Percentiles rank a stretch among this genome's conserved stretches.
Conservation (phyloP, 2,329 filamentous ascomycete species). For the Fonsecaea pedrosoi region DNA sequence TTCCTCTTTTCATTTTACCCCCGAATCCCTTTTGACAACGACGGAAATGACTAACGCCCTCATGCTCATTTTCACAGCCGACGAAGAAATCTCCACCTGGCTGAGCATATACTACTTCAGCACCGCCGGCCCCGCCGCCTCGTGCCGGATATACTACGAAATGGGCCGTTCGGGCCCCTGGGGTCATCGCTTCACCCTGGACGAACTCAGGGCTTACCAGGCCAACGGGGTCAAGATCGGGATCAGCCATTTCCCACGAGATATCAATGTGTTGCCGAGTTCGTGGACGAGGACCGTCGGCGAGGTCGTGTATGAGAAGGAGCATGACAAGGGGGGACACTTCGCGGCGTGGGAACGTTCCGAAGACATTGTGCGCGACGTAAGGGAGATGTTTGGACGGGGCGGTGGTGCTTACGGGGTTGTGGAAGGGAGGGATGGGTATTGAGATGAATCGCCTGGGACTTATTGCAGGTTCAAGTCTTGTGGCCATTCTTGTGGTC, state of each 20-base stretch:
- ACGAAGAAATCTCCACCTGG: conserved; percentile 79
- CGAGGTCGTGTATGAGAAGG: conserved; percentile 55
- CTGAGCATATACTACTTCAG: conserved; percentile 74
- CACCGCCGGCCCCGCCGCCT: conserved; percentile 71
- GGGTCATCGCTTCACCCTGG: conserved; percentile 24
- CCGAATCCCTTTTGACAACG: neutral
- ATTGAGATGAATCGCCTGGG: conserved; percentile 28
- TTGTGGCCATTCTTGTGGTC: neutral
- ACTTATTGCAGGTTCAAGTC: neutral
- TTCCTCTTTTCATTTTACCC: neutral
- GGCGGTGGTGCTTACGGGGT: conserved; percentile 47
- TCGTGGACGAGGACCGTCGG: conserved; percentile 60
- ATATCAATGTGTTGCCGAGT: conserved; percentile 58
- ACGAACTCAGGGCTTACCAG: conserved; percentile 42
- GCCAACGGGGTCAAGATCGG: conserved; percentile 60
- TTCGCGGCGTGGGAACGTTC: conserved; percentile 62
- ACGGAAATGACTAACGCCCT: neutral
- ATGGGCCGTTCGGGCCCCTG: conserved; percentile 49
- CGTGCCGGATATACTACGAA: conserved; percentile 72
- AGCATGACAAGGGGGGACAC: conserved; percentile 57
- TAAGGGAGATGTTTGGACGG: conserved; percentile 58
- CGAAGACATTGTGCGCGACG: conserved; percentile 53
- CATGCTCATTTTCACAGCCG: conserved; percentile 44
- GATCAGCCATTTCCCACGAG: conserved; percentile 59
- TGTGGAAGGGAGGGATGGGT: conserved; percentile 47